Evolutionary conservation across 108 stramenopile genomes (phyloP), one percentile per base, ranked within the genome.

Genomic region (Tribonema minus): DNA sequence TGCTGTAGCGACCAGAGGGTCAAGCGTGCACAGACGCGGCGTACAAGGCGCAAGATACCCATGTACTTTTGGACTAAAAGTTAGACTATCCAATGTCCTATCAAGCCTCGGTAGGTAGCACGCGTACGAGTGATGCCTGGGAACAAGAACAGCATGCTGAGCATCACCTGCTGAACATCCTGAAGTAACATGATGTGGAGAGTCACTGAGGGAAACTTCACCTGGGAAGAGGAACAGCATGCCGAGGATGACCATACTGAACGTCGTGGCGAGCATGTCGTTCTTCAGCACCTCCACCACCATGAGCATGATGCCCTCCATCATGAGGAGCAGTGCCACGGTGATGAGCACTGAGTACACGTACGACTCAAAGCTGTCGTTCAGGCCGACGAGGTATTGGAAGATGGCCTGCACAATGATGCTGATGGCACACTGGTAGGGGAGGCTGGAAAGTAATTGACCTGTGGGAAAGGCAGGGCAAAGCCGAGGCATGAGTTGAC

Each of bases 231-330:
- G 62, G 68, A 82, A 78, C 2, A 78, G 68, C 30, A 37, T 33
- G 3, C 81, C 81, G 23, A 82, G 64, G 34, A 82, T 59, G 5
- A 82, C 76, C 67, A 82, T 82, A 27, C 65, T 68, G 75, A 78
- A 77, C n/a, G 81, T 82, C 4, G 63, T 65, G 2, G 73, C 75
- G 2, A 82, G 69, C 76, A 82, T 78, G 32, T 68, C 81, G 34
- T 82, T 82, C 76, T 82, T 82, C 31, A 82, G 64, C 25, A 68
- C 76, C 27, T 73, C 81, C 76, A 82, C 81, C 35, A 82, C 70
- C 68, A 72, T 58, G 6, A 81, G 67, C 73, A 81, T 76, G 65
- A 76, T 37, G 4, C 67, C 75, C 37, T 81, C 80, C 80, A 76
- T 75, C 68, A 81, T 37, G 54, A 81, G 34, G 36, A 81, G 67